Percentiles rank a stretch among this genome's conserved stretches.
Evolutionary conservation across 2,329 filamentous ascomycete species (phyloP).

Genomic region (Claviceps africana): DNA sequence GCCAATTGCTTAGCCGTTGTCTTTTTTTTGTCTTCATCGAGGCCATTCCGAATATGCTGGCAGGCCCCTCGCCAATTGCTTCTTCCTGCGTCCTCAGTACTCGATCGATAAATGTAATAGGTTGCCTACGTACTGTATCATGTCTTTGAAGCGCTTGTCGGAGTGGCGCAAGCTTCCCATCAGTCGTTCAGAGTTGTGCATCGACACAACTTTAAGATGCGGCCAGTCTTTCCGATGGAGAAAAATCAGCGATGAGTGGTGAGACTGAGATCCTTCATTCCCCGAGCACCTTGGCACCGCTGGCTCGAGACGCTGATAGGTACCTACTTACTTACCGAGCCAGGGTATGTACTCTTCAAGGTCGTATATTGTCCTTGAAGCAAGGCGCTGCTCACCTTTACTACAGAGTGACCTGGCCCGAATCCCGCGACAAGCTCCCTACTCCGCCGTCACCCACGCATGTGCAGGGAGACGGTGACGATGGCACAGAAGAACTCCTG

Average conservation of each 20-base stretch:
- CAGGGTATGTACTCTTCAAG: conserved; percentile 71
- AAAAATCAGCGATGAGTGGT: conserved; percentile 77
- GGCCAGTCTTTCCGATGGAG: conserved; percentile 96
- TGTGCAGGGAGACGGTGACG: conserved; percentile 21
- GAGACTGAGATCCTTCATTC: conserved; percentile 21
- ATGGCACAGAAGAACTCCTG: conserved; percentile 62
- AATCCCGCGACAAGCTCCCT: conserved; percentile 7
- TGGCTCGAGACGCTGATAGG: neutral
- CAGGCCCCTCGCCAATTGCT: neutral
- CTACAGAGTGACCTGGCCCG: conserved; percentile 58
- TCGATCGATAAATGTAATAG: neutral
- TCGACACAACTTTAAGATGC: conserved; percentile 86
- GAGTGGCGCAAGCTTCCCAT: conserved; percentile 84
- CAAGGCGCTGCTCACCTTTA: conserved; percentile 70
- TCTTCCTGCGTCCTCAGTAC: neutral
- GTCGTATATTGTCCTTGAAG: conserved; percentile 69
- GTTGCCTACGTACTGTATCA: conserved; percentile 7
- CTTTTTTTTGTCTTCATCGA: neutral
- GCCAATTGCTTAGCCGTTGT: no score
- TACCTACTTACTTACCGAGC: no score
- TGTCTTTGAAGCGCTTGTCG: conserved; percentile 36
- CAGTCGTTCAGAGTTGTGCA: conserved; percentile 71
- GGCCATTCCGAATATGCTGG: neutral
- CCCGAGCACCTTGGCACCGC: neutral
- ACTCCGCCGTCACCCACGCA: conserved; percentile 4